Evolutionary conservation across 805 yeast genomes (phyloP).

Genomic region (Starmerella asiatica): DNA sequence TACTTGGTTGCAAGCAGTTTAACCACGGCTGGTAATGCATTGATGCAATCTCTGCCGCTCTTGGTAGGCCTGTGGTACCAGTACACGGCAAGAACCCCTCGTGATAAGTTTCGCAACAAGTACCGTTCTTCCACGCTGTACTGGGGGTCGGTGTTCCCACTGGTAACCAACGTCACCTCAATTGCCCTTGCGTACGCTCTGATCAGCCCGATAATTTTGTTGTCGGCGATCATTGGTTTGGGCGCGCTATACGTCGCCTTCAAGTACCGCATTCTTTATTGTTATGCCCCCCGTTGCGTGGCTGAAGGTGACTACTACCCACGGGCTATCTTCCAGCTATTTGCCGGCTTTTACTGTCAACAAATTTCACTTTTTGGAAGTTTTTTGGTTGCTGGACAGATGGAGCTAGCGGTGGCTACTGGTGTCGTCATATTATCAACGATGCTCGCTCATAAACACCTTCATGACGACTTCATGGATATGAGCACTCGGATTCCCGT

Average conservation of each 20-base stretch:
- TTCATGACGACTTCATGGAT: constrained; percentile 33
- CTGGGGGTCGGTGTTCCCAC: constrained; percentile 74
- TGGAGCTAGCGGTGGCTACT: constrained; percentile 44
- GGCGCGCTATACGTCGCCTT: constrained; percentile 46
- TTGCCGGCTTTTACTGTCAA: constrained; percentile 68
- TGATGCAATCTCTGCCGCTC: constrained; percentile 47
- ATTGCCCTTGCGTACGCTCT: constrained; percentile 69
- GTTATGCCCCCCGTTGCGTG: constrained; percentile 26
- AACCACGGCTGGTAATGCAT: constrained; percentile 57
- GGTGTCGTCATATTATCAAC: constrained; percentile 40
- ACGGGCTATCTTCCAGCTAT: constrained; percentile 58
- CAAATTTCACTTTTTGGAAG: constrained; percentile 69
- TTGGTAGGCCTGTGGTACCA: constrained; percentile 30
- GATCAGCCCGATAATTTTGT: constrained; percentile 62
- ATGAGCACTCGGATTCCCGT: constrained; percentile 31
- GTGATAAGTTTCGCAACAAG: constrained; percentile 37
- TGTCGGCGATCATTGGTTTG: constrained; percentile 47
- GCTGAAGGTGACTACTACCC: constrained; percentile 55
- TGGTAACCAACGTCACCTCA: constrained; percentile 61
- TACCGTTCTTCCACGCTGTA: constrained; percentile 35
- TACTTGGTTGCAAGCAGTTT: constrained; percentile 63
- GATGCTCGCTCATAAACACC: constrained; percentile 40
- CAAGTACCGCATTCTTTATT: constrained; percentile 53
- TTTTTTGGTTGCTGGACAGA: constrained; percentile 44
- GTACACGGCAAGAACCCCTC: constrained; percentile 44